A percentile compares a stretch with the other conserved stretches of the same genome.
phyloP scores from a whole-genome alignment of 2,329 filamentous ascomycete genomes.

The Neopestalotiopsis clavispora region DNA sequence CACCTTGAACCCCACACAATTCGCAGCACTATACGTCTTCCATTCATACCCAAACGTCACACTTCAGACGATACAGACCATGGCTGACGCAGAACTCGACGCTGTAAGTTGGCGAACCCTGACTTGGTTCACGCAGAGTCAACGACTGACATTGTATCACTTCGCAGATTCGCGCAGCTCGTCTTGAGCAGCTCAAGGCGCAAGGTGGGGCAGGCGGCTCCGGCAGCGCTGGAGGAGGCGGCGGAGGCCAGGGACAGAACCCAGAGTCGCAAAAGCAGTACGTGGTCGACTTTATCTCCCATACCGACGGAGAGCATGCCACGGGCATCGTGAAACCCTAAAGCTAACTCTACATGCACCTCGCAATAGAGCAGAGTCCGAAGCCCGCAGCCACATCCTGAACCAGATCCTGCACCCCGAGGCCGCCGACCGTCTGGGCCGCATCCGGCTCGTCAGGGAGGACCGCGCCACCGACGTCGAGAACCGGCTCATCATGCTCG shows the following conservation, averaged over 20 bases:
- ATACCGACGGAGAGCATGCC: not conserved
- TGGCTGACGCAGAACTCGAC: constrained; percentile 71
- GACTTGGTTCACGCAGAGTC: no score
- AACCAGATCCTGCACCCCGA: constrained; percentile 93
- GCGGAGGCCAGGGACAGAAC: constrained; percentile 48
- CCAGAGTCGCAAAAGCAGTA: constrained; percentile 65
- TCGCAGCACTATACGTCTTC: not conserved
- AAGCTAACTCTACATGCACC: not conserved
- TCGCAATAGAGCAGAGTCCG: constrained; percentile 45
- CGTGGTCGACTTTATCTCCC: constrained; percentile 36
- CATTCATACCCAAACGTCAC: not conserved
- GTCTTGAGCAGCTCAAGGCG: constrained; percentile 90
- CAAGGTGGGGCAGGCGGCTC: constrained; percentile 58
- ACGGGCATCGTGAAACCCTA: not conserved
- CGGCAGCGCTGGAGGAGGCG: constrained; percentile 50
- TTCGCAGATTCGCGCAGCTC: constrained; percentile 82
- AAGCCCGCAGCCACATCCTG: constrained; percentile 78
- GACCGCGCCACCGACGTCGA: constrained; percentile 89
- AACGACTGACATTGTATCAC: constrained; percentile 18
- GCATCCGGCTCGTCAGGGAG: constrained; percentile 95
- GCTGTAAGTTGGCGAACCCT: constrained; percentile 46
- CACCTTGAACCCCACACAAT: not conserved
- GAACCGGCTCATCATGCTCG: constrained; percentile 90
- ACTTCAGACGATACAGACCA: constrained; percentile 33
- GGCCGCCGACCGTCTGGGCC: constrained; percentile 88